Evolutionary conservation across 1,284 basidiomycete species (phyloP).

Genomic region (Fereydounia khargensis): DNA sequence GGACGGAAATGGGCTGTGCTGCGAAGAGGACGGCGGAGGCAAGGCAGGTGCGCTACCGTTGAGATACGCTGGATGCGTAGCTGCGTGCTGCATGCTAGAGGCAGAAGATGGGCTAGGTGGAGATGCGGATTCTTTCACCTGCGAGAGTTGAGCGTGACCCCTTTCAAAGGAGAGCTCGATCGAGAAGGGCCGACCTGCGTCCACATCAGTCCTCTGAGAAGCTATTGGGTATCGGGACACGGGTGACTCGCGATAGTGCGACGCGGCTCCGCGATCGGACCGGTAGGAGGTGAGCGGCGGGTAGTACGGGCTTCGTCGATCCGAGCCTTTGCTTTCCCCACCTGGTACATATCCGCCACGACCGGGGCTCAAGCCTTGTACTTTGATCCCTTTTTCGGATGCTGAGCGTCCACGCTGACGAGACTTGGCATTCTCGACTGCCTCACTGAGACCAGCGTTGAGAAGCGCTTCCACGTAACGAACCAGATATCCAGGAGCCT

Average conservation of each 20-base stretch:
- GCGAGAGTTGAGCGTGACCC: no score
- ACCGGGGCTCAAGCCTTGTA: no score
- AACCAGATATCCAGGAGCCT: conserved; percentile 29
- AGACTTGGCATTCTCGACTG: conserved; percentile 13
- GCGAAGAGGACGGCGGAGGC: no score
- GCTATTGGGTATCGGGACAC: no score
- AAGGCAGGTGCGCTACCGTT: no score
- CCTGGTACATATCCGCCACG: background rate
- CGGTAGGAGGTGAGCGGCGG: conserved; percentile 10
- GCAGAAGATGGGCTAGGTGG: background rate
- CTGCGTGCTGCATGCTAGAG: conserved; percentile 1
- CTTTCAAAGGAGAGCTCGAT: background rate
- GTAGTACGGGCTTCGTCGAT: background rate
- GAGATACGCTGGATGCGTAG: conserved; percentile 23
- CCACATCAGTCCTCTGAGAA: conserved; percentile 2
- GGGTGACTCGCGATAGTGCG: background rate
- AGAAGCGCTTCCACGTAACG: conserved; percentile 20
- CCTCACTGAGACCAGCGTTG: conserved; percentile 20
- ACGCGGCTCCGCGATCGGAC: conserved; percentile 5
- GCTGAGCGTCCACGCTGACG: background rate
- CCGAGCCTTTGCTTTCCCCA: background rate
- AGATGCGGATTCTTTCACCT: no score
- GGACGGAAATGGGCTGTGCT: no score
- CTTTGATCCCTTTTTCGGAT: no score
- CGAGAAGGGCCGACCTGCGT: background rate